phyloP scores from a whole-genome alignment of 371 early-diverging fungal genomes.

The Actinomortierella wolfii region DNA sequence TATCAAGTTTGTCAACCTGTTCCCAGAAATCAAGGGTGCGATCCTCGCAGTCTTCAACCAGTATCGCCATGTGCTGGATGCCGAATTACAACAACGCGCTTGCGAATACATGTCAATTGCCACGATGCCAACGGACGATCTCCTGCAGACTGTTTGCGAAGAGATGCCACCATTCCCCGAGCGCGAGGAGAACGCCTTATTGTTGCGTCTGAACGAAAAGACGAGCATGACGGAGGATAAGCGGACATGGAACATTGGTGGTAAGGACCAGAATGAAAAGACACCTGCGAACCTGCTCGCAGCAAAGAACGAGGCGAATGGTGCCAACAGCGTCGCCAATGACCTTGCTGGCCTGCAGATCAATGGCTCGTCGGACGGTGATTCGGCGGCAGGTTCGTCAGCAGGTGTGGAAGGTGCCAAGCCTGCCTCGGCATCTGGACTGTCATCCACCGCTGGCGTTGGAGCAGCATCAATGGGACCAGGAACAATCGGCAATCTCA shows the following conservation, averaged over 20 bases:
- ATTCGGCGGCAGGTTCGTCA: slow-evolving; percentile 9
- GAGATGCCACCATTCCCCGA: slow-evolving; percentile 98
- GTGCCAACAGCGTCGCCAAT: slow-evolving; percentile 1
- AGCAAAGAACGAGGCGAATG: slow-evolving; percentile 39
- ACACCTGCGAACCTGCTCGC: slow-evolving; percentile 45
- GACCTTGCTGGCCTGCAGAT: background rate
- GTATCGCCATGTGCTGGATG: slow-evolving; percentile 86
- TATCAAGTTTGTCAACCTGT: slow-evolving; percentile 92
- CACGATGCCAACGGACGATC: slow-evolving; percentile 81
- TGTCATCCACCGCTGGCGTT: slow-evolving; percentile 5
- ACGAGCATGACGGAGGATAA: slow-evolving; percentile 93
- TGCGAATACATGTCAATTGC: slow-evolving; percentile 93
- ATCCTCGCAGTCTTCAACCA: slow-evolving; percentile 84
- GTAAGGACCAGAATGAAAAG: slow-evolving; percentile 79
- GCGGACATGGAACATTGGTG: slow-evolving; percentile 94
- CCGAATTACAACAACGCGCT: slow-evolving; percentile 95
- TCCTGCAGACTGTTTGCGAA: slow-evolving; percentile 91
- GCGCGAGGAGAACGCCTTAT: slow-evolving; percentile 89
- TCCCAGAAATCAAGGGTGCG: slow-evolving; percentile 94
- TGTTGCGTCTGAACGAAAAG: slow-evolving; percentile 80
- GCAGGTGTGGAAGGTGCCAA: slow-evolving; percentile 3
- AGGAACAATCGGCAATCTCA: background rate
- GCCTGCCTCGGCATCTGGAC: slow-evolving; percentile 2
- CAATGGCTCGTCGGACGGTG: too few species aligned
- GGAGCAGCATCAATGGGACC: background rate